These are phyloP conservation scores for Sporothrix protearum DNA, from an alignment of 2,329 filamentous ascomycete species.

Conservation along the genomic window DNA sequence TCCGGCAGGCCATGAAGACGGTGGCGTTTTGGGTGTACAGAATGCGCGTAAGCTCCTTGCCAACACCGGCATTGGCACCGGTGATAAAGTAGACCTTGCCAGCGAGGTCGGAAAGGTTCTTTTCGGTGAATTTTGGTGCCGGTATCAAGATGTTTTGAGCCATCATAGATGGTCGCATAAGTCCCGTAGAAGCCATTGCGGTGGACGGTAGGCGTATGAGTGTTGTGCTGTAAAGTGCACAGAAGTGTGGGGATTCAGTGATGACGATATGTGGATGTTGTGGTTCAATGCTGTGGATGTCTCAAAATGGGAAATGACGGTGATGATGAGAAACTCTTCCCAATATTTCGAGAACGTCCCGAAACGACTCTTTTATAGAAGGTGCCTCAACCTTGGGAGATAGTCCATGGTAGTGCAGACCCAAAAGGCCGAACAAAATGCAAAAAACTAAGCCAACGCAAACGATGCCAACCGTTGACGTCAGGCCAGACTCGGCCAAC, in stretches of 20 bases:
- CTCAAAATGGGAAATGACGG: neutral
- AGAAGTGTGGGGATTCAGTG: neutral
- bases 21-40: slow-evolving; percentile 49
- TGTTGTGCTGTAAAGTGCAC: neutral
- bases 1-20: slow-evolving; percentile 51
- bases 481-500: slow-evolving; percentile 12
- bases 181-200: slow-evolving; percentile 19
- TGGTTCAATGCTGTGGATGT: neutral
- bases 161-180: slow-evolving; percentile 17
- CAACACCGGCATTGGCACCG: slow-evolving; percentile 39
- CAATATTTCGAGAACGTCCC: neutral
- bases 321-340: neutral
- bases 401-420: neutral
- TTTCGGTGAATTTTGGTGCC: slow-evolving; percentile 35
- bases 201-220: neutral
- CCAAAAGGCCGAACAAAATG: neutral
- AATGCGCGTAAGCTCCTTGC: slow-evolving; percentile 47
- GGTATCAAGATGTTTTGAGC: slow-evolving; percentile 33
- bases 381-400: neutral
- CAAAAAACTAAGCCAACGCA: neutral
- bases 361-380: neutral
- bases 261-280: neutral
- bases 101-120: slow-evolving; percentile 32
- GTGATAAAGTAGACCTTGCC: slow-evolving; percentile 47
- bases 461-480: neutral